Evolutionary conservation across 495 filamentous ascomycete species (phyloP).

Genomic region (Penicillium robsamsonii): DNA sequence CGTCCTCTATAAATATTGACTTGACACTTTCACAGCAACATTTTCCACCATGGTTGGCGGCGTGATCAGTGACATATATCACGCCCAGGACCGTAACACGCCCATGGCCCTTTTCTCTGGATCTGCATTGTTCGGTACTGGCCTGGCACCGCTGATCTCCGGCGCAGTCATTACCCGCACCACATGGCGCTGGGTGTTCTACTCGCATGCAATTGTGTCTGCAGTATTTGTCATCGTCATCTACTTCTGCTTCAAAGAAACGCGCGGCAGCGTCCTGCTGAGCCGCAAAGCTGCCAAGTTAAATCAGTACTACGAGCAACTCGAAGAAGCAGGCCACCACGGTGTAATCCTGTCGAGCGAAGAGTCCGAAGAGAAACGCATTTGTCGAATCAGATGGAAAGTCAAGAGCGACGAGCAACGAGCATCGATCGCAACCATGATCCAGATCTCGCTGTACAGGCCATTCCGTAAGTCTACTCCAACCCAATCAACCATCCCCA

Average conservation of each 20-base stretch:
- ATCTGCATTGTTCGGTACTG: slow-evolving; percentile 74
- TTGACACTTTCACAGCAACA: slow-evolving; percentile 45
- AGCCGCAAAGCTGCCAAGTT: slow-evolving; percentile 69
- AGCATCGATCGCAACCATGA: slow-evolving; percentile 65
- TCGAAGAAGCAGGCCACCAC: slow-evolving; percentile 64
- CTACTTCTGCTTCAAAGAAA: slow-evolving; percentile 74
- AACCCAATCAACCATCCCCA: not conserved
- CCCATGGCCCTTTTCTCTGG: slow-evolving; percentile 88
- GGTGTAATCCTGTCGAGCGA: slow-evolving; percentile 53
- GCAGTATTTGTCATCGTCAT: slow-evolving; percentile 62
- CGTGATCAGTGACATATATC: slow-evolving; percentile 86
- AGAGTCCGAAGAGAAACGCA: slow-evolving; percentile 31
- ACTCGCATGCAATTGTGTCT: slow-evolving; percentile 72
- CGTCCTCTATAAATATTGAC: not conserved
- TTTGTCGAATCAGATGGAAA: slow-evolving; percentile 75
- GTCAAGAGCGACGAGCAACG: slow-evolving; percentile 82
- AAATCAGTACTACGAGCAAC: slow-evolving; percentile 76
- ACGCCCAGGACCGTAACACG: slow-evolving; percentile 73
- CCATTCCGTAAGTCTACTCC: slow-evolving; percentile 62
- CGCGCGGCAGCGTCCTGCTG: slow-evolving; percentile 77
- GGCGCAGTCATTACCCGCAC: slow-evolving; percentile 66
- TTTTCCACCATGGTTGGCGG: slow-evolving; percentile 94
- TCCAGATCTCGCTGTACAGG: slow-evolving; percentile 67
- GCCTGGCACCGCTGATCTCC: slow-evolving; percentile 70
- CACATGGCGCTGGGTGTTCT: slow-evolving; percentile 89